Conservation (phyloP, 305 asterid species). For the Rubia peregrina region DNA sequence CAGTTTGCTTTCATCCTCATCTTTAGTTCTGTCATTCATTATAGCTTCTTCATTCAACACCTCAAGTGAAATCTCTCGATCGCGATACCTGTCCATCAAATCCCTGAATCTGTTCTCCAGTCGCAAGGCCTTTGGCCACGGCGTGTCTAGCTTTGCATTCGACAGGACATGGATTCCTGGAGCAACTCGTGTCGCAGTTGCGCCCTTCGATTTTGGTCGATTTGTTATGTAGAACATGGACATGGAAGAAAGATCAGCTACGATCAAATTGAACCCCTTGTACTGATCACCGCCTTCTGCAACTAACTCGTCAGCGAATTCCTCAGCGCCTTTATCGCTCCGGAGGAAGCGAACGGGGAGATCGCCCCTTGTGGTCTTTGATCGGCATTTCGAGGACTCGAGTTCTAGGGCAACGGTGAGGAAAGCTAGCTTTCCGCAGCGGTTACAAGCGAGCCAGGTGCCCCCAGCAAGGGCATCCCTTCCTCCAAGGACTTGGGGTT, state of each 20-base stretch:
- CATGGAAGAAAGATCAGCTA: too few relatives aligned
- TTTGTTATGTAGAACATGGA: too few relatives aligned
- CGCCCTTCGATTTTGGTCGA: too few relatives aligned
- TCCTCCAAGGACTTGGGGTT: too few relatives aligned
- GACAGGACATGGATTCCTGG: conserved; percentile 86
- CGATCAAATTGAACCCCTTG: too few relatives aligned
- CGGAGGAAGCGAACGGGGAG: conserved; percentile 17
- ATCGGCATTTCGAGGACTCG: too few relatives aligned
- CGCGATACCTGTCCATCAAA: conserved; percentile 29
- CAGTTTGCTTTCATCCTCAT: conserved; percentile 31
- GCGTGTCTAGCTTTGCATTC: conserved; percentile 47
- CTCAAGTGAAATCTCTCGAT: conserved; percentile 40
- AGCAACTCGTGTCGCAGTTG: conserved; percentile 34
- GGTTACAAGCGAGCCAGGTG: too few relatives aligned
- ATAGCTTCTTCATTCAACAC: conserved; percentile 33
- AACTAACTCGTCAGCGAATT: conserved; percentile 51
- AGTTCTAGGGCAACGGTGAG: too few relatives aligned
- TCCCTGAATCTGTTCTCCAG: conserved; percentile 38
- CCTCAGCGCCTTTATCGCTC: conserved; percentile 57
- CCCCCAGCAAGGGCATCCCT: too few relatives aligned
- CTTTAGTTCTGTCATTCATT: conserved; percentile 70
- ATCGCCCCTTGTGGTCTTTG: too few relatives aligned
- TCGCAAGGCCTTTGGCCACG: conserved; percentile 24
- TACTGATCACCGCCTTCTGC: conserved; percentile 26
- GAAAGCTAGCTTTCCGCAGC: too few relatives aligned